Evolutionary conservation across 805 yeast genomes (phyloP), one percentile per base, ranked within the genome.

Genomic region (Saccharomycopsis lassenensis): DNA sequence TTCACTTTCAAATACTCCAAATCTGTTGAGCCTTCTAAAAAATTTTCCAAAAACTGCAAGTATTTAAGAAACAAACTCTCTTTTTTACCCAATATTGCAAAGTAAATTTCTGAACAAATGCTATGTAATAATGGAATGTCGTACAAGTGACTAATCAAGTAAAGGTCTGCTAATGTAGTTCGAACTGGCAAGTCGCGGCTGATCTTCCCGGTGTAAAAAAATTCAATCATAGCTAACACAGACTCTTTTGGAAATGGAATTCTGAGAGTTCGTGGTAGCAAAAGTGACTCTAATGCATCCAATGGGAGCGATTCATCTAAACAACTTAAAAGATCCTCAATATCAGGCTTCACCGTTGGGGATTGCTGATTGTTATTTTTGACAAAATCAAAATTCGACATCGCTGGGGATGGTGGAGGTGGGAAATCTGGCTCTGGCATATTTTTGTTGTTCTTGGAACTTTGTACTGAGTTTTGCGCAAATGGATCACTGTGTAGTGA

Each of bases 161-260:
- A 33, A 6, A 33, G 20, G 16, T 33, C 36, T 48, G 77, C 63
- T 24, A 74, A 52, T 46, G 80, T 58, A 33, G 75, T 63, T 45
- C 79, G 85, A 28, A 78, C 60, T 0, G 80, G 69, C 0, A 82
- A 74, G 46, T 69, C 75, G 36, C 77, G 73, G 16, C 83, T 83
- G 18, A 81, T 71, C 53, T 80, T 85, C 1, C 91, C 93, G 4
- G 86, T 80, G 50, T 76, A 79, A 38, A 81, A 60, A 51, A 73
- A 81, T 49, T 81, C 89, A 18, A 77, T 61, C 45, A 80, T 69
- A 2, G 85, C 85, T 38, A 64, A 64, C 11, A 79, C 71, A 0
- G 84, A 69, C 1, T 59, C 52, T 1, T 77, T 71, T 2, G 74
- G 54, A 56, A 77, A 79, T 3, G 93, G 89, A 44, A 81, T 52